phyloP scores from a whole-genome alignment of 2,329 filamentous ascomycete species.

The Clarireedia sp. region DNA sequence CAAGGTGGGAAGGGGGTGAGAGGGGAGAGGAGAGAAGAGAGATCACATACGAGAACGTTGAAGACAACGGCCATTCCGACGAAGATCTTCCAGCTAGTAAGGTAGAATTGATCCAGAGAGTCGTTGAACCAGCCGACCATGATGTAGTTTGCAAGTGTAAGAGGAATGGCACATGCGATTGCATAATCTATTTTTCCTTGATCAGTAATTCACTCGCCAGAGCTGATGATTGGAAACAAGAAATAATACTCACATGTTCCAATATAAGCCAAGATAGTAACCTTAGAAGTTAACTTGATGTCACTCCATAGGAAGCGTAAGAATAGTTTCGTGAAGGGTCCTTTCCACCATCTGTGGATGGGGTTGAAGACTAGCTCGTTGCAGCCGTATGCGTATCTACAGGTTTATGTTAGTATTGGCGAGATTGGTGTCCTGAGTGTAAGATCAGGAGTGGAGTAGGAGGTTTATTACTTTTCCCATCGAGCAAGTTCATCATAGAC shows the following conservation, averaged over 20 bases:
- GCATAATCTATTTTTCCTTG: constrained; percentile 39
- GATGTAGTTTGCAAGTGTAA: constrained; percentile 64
- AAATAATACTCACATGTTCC: constrained; percentile 32
- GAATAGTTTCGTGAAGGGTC: constrained; percentile 61
- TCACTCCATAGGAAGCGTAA: constrained; percentile 49
- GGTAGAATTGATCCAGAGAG: constrained; percentile 57
- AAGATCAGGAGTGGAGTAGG: not conserved
- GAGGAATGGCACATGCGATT: constrained; percentile 57
- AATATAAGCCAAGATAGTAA: constrained; percentile 65
- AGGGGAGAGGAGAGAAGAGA: not conserved
- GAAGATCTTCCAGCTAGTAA: constrained; percentile 58
- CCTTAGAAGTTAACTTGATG: constrained; percentile 57
- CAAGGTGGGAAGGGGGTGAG: constrained; percentile 23
- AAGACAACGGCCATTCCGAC: constrained; percentile 58
- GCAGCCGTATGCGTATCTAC: constrained; percentile 56
- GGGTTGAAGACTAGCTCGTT: constrained; percentile 66
- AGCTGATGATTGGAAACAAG: too few species aligned
- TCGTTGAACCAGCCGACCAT: constrained; percentile 64
- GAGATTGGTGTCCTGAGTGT: not conserved
- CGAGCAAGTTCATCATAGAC: constrained; percentile 65
- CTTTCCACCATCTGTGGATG: constrained; percentile 52
- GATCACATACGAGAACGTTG: constrained; percentile 37
- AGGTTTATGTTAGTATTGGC: not conserved
- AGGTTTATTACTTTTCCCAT: constrained; percentile 52
- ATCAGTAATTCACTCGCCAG: not conserved